These are phyloP conservation scores for Dothideomycetes sp. DNA, from an alignment of 2,329 filamentous ascomycete species.

Conservation along the genomic window DNA sequence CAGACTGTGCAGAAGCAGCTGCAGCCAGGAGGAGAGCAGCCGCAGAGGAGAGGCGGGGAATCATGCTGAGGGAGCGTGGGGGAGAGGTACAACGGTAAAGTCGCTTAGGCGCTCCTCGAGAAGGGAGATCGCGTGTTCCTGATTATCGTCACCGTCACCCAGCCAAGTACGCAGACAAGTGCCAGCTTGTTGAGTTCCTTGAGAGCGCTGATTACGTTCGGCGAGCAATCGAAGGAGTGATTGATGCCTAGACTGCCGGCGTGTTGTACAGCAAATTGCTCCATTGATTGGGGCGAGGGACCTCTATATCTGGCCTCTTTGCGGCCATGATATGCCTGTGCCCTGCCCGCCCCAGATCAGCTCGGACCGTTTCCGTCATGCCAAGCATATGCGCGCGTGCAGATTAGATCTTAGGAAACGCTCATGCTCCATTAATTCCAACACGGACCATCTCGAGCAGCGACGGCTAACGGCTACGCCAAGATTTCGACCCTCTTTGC, in stretches of 20 bases:
- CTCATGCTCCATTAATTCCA: too few relatives aligned
- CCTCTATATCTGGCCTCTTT: constrained; percentile 5
- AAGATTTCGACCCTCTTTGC: background rate
- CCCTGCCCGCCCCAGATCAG: constrained; percentile 2
- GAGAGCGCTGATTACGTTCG: constrained; percentile 36
- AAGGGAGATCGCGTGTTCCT: constrained; percentile 6
- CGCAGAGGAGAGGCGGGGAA: constrained; percentile 1
- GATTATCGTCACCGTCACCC: constrained; percentile 18
- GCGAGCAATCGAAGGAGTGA: constrained; percentile 41
- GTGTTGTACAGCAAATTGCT: constrained; percentile 21
- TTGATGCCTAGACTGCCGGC: constrained; percentile 28
- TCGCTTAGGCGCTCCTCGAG: background rate
- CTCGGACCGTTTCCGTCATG: constrained; percentile 1
- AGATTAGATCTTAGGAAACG: too few relatives aligned
- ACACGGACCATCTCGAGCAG: background rate
- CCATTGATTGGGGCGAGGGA: constrained; percentile 17
- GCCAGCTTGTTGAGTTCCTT: constrained; percentile 42
- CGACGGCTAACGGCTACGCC: too few relatives aligned
- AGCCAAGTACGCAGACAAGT: constrained; percentile 33
- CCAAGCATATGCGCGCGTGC: constrained; percentile 2
- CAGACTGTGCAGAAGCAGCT: constrained; percentile 15
- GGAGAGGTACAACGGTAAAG: background rate
- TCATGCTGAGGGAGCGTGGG: background rate
- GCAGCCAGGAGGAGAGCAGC: constrained; percentile 15
- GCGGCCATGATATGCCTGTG: background rate